A percentile compares a stretch with the other conserved stretches of the same genome.
phyloP scores from a whole-genome alignment of 164 flowering plant genomes.

The Kingdonia uniflora region DNA sequence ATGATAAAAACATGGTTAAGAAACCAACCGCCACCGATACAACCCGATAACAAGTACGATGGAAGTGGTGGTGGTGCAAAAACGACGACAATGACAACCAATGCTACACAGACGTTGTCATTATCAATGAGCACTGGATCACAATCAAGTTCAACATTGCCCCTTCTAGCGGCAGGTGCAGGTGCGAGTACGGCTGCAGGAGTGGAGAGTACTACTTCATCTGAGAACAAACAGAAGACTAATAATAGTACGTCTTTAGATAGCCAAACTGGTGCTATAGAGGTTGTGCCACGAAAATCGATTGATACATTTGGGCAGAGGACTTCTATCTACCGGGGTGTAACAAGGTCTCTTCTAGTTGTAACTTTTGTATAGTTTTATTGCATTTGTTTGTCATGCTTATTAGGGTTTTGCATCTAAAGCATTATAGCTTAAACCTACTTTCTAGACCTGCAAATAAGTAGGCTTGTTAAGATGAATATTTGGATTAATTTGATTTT shows the following conservation, averaged over 20 bases:
- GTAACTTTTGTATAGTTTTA: not conserved
- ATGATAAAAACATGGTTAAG: slow-evolving; percentile 92
- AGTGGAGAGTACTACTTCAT: slow-evolving; percentile 26
- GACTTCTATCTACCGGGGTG: slow-evolving; percentile 95
- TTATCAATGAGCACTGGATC: slow-evolving; percentile 67
- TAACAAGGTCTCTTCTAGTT: slow-evolving; percentile 48
- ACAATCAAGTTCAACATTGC: slow-evolving; percentile 30
- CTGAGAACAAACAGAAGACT: slow-evolving; percentile 25
- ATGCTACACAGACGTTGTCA: slow-evolving; percentile 41
- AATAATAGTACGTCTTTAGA: slow-evolving; percentile 14
- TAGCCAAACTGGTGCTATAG: slow-evolving; percentile 36
- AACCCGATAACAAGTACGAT: slow-evolving; percentile 16
- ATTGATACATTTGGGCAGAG: slow-evolving; percentile 90
- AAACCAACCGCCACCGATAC: slow-evolving; percentile 42
- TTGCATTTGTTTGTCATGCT: too few relatives aligned
- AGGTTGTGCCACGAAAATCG: slow-evolving; percentile 61
- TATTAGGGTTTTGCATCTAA: too few relatives aligned
- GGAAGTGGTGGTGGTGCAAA: not conserved
- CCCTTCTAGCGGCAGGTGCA: slow-evolving; percentile 14
- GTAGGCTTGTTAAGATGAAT: too few relatives aligned
- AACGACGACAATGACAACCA: slow-evolving; percentile 3
- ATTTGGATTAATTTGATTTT: not conserved
- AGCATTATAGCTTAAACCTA: too few relatives aligned
- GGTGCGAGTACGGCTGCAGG: slow-evolving; percentile 19
- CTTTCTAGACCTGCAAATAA: too few relatives aligned